Percentiles rank a stretch among this genome's conserved stretches.
These are phyloP conservation scores for Fusarium metavorans DNA, from an alignment of 2,329 filamentous ascomycete genomes.

Conservation along the genomic window DNA sequence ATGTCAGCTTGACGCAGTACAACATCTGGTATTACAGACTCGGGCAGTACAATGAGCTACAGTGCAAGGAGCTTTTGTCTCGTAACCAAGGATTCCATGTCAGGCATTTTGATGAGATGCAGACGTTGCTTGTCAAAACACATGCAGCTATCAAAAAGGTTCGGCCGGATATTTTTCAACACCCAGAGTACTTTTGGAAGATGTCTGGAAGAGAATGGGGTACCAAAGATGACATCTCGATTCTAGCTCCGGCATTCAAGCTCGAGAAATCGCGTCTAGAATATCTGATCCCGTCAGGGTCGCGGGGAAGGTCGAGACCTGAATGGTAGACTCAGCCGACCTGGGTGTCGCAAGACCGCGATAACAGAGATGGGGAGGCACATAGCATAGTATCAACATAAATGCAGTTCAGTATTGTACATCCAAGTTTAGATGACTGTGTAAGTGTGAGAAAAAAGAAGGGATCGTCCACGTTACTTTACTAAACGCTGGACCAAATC, in stretches of 20 bases:
- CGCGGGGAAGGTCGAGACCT: neutral
- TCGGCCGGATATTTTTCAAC: slow-evolving; percentile 8
- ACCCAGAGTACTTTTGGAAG: slow-evolving; percentile 17
- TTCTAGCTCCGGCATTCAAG: slow-evolving; percentile 18
- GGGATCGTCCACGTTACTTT: too few species aligned
- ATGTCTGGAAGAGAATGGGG: slow-evolving; percentile 24
- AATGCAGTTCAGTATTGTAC: neutral
- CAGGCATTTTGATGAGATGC: slow-evolving; percentile 43
- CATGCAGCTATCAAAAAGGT: slow-evolving; percentile 13
- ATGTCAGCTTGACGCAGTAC: slow-evolving; percentile 44
- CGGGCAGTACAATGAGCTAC: slow-evolving; percentile 31
- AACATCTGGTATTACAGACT: slow-evolving; percentile 44
- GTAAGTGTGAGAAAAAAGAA: too few species aligned
- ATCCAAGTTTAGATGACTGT: neutral
- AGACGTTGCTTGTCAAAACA: slow-evolving; percentile 7
- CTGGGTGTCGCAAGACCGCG: neutral
- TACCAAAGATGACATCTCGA: neutral
- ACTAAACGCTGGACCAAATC: too few species aligned
- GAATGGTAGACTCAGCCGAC: neutral
- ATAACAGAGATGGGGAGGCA: neutral
- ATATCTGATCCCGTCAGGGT: neutral
- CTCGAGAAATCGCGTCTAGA: neutral
- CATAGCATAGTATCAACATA: neutral
- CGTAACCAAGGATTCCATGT: slow-evolving; percentile 29
- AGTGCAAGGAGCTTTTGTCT: slow-evolving; percentile 20